Evolutionary conservation across 257 asterid genomes (phyloP), one percentile per base, ranked within the genome.

Genomic region (Petunia secreta): DNA sequence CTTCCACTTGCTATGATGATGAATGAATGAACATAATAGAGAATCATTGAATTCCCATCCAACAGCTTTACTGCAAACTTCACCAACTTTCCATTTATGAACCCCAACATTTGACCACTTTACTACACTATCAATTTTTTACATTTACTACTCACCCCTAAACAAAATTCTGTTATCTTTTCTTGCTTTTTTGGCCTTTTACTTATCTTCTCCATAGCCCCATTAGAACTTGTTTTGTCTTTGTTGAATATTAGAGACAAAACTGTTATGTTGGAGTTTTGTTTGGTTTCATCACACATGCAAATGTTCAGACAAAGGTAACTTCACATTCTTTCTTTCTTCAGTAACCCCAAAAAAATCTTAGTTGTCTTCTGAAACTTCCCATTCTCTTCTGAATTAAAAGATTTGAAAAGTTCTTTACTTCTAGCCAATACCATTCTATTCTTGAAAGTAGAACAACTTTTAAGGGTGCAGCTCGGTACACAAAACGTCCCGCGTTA

Each of bases 1-100:
- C 48, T 48, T 5, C 77, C 77, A 73, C 77, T 50, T 50, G 77
- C 34, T 5, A 71, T 48, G 46, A 73, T 73, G 60, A 11, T 71
- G 16, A 6, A 58, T 80, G 65, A 55, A 34, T 68, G 69, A 55
- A 57, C 83, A 69, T 62, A 14, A 80, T 59, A 57, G 78, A 80
- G 85, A 71, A 87, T 75, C 87, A 87, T 81, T 88, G 85, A 88
- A 73, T 85, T 83, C 68, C 75, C 84, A 80, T 82, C 86, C 78
- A 83, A 79, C 84, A 58, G 85, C 59, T 77, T 67, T 57, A 77
- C 78, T 63, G 63, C 65, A 82, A 73, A 73, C 36, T 83, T 85
- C 86, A 80, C 84, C 90, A 83, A 84, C 90, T 48, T 73, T 64
- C 68, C 87, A 87, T 87, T 88, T 83, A 90, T 84, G 87, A 83